Evolutionary conservation across 2,329 filamentous ascomycete species (phyloP).

Genomic region (Aspergillus felis): DNA sequence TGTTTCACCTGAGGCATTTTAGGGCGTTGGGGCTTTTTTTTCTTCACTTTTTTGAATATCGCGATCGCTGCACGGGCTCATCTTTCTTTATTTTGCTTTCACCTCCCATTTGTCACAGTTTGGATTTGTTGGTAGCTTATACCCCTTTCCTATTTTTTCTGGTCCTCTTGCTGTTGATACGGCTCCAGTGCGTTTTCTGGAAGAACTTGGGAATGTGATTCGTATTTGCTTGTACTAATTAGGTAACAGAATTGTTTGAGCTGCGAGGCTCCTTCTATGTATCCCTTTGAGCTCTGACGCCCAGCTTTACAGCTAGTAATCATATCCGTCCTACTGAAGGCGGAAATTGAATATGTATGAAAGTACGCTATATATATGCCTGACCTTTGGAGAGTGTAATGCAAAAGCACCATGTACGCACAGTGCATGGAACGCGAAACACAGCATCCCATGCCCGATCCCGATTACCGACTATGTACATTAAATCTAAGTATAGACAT

Average conservation of each 20-base stretch:
- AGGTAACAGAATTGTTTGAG: not conserved
- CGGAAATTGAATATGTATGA: not conserved
- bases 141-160: constrained; percentile 9
- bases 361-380: too few relatives aligned
- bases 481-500: not conserved
- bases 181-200: not conserved
- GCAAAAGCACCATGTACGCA: not conserved
- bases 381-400: not conserved
- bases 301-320: not conserved
- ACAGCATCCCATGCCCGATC: not conserved
- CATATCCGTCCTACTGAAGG: not conserved
- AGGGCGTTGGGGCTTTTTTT: not conserved
- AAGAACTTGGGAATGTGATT: constrained; percentile 2
- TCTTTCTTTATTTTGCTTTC: constrained; percentile 1
- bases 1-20: constrained; percentile 6
- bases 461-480: not conserved
- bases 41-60: constrained; percentile 9
- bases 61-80: constrained; percentile 14
- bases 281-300: not conserved
- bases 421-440: not conserved
- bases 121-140: constrained; percentile 11
- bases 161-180: not conserved
- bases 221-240: not conserved
- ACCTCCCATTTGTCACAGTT: constrained; percentile 7
- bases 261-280: not conserved